phyloP scores from a whole-genome alignment of 352 stramenopile genomes.

The Globisporangium splendens region DNA sequence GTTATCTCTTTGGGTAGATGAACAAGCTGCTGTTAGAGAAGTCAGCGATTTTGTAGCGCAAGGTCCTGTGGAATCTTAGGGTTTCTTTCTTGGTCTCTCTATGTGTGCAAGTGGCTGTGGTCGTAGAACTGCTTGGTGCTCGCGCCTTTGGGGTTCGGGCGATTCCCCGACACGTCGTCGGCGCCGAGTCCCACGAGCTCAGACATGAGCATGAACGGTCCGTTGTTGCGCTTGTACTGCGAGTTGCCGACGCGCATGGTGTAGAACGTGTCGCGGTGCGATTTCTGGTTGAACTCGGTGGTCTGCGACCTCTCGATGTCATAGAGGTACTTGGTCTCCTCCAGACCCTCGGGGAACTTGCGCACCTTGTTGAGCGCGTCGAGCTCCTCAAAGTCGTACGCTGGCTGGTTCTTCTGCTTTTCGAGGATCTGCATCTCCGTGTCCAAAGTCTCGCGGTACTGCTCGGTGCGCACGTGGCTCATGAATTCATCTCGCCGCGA shows the following conservation, averaged over 20 bases:
- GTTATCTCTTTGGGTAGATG: too few species aligned
- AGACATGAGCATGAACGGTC: conserved; percentile 76
- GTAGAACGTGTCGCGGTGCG: conserved; percentile 81
- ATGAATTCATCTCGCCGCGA: conserved; percentile 90
- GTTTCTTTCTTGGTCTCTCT: too few species aligned
- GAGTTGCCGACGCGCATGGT: conserved; percentile 75
- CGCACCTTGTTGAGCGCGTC: conserved; percentile 42
- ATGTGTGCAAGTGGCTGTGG: conserved; percentile 66
- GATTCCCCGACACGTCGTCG: conserved; percentile 58
- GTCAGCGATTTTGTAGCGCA: too few species aligned
- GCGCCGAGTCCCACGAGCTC: conserved; percentile 60
- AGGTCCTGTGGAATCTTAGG: too few species aligned
- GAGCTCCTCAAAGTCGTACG: conserved; percentile 36
- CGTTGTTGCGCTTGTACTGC: conserved; percentile 76
- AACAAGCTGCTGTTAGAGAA: too few species aligned
- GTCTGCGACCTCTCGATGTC: conserved; percentile 76
- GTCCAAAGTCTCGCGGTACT: conserved; percentile 84
- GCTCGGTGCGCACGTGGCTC: conserved; percentile 85
- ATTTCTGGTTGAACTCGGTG: conserved; percentile 84
- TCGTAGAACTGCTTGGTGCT: conserved; percentile 86
- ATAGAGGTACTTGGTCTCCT: conserved; percentile 76
- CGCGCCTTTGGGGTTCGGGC: conserved; percentile 60
- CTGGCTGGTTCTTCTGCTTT: conserved; percentile 42
- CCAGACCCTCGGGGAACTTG: conserved; percentile 65
- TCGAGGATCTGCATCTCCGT: conserved; percentile 82